Evolutionary conservation across 176 grass and related monocot species (phyloP), one percentile per base, ranked within the genome.

Genomic region (Oryza glaberrima): DNA sequence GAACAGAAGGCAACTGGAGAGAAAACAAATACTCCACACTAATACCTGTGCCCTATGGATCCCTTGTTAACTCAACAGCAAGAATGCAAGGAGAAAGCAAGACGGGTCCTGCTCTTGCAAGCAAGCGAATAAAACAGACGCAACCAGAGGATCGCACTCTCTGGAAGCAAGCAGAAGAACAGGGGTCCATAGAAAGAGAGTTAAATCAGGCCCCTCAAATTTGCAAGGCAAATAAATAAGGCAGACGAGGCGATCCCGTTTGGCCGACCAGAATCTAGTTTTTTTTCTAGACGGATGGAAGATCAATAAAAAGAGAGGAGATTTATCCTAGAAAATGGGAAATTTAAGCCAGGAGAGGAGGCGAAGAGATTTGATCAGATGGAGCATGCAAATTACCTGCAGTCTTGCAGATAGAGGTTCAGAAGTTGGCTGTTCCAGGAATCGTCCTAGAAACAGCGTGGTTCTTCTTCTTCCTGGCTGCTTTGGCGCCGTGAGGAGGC

Each of bases 121-220:
- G 70, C 61, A 68, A 74, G 58, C 34, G 32, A 81, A 86, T 69
- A 40, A 40, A 6, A 28, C 61, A 68, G 66, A 79, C 6, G 61
- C 60, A 84, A 82, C 44, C 17, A 40, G 81, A 84, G 69, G 20
- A 89, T 61, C 69, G 36, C 35, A 36, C 61, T 35, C 12, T 84
- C 73, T 52, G 23, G 10, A 84, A 65, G 5, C 14, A 47, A 77
- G 13, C 6, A 17, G 32, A 68, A 7, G n/a, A 43, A 13, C 17
- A 70, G 67, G 44, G 45, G 16, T 34, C 22, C 16, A 34, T 34
- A 45, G 4, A 54, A 61, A 58, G 7, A 60, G 40, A 67, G 73
- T 30, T 11, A 81, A 54, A 75, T 30, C 69, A 44, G 8, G 20
- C 14, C 13, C 63, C 30, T 23, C 58, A 70, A 76, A 76, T 40